A percentile compares a stretch with the other conserved stretches of the same genome.
phyloP scores from a whole-genome alignment of 2,329 filamentous ascomycete genomes.

The Microcera coccophila region DNA sequence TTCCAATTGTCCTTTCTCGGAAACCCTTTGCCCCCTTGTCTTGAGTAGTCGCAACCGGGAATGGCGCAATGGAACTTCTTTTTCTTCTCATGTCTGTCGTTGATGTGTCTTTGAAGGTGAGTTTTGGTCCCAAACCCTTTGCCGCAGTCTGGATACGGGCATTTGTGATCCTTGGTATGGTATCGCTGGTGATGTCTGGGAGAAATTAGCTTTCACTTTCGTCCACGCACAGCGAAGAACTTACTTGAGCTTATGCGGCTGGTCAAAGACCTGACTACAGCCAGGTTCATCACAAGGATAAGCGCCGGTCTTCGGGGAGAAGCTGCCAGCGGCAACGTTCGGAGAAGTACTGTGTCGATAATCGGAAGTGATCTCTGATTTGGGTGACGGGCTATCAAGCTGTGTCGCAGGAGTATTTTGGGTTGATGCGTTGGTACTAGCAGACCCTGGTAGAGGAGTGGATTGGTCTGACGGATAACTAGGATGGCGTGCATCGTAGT shows the following conservation, averaged over 20 bases:
- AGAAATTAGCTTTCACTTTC: conserved; percentile 1
- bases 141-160: conserved; percentile 48
- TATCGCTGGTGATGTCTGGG: conserved; percentile 58
- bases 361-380: conserved; percentile 35
- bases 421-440: conserved; percentile 39
- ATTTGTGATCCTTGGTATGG: conserved; percentile 57
- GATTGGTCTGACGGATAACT: conserved; percentile 41
- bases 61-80: conserved; percentile 58
- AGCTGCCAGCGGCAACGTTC: conserved; percentile 19
- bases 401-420: conserved; percentile 47
- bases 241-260: conserved; percentile 58
- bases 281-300: conserved; percentile 37
- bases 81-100: conserved; percentile 58
- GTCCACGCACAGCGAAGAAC: conserved; percentile 15
- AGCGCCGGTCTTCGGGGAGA: conserved; percentile 28
- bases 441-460: conserved; percentile 38
- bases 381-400: conserved; percentile 40
- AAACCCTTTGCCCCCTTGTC: conserved; percentile 54
- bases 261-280: conserved; percentile 47
- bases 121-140: conserved; percentile 60
- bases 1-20: conserved; percentile 62
- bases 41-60: conserved; percentile 53
- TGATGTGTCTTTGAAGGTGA: conserved; percentile 58
- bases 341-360: conserved; percentile 38
- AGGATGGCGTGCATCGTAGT: conserved; percentile 25